A percentile compares a stretch with the other conserved stretches of the same genome.
phyloP scores from a whole-genome alignment of 192 early-diverging fungal species.

The Rhizophagus prolifer region DNA sequence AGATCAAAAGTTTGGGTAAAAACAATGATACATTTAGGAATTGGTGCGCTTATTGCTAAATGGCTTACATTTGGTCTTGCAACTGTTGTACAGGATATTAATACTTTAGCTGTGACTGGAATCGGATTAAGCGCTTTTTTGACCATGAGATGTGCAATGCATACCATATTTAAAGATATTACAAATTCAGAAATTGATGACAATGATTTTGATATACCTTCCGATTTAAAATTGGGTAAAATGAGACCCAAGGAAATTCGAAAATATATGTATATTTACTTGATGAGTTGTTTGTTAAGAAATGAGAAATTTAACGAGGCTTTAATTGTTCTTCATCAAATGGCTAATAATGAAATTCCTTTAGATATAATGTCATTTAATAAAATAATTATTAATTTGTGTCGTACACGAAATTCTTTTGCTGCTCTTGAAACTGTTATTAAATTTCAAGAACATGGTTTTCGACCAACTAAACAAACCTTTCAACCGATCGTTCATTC shows the following conservation, averaged over 20 bases:
- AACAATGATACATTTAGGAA: neutral
- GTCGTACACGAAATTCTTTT: neutral
- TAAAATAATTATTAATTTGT: neutral
- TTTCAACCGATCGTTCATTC: neutral
- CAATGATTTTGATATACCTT: neutral
- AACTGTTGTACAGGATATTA: neutral
- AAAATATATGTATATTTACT: neutral
- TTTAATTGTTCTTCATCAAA: conserved; percentile 14
- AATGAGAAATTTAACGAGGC: conserved; percentile 12
- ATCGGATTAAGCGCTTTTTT: conserved; percentile 1
- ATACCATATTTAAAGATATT: neutral
- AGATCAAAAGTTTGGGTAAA: neutral
- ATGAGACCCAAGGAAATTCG: conserved; percentile 7
- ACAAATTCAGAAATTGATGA: neutral
- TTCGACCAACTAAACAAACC: neutral
- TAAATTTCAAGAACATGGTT: conserved; percentile 17
- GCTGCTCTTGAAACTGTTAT: neutral
- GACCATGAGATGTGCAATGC: neutral
- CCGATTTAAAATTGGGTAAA: neutral
- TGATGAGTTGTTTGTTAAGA: conserved; percentile 1
- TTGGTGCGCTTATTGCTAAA: conserved; percentile 2
- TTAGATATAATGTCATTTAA: conserved; percentile 7
- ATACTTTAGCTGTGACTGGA: neutral
- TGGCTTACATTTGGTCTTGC: neutral
- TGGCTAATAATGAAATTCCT: conserved; percentile 2